Evolutionary conservation across 805 yeast species (phyloP).

Genomic region (Monosporozyma servazzii): DNA sequence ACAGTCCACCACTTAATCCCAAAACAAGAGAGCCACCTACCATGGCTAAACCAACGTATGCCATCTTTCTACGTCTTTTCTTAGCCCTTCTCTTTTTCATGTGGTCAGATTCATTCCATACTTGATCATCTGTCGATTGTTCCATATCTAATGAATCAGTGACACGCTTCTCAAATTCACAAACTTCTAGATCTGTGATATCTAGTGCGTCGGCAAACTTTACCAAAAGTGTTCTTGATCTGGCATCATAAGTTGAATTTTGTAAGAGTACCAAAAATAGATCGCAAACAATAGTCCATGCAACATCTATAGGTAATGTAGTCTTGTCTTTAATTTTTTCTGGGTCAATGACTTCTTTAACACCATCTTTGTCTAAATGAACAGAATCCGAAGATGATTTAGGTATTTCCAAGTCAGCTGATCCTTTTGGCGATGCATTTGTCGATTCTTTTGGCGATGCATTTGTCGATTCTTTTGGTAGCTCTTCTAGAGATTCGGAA

Average conservation of each 20-base stretch:
- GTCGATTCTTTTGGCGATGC: background rate
- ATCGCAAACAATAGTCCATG: constrained; percentile 94
- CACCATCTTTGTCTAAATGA: background rate
- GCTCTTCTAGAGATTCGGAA: background rate
- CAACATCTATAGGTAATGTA: constrained; percentile 56
- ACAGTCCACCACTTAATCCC: constrained; percentile 88
- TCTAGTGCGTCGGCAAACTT: constrained; percentile 56
- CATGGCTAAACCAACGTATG: constrained; percentile 90
- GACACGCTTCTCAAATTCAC: constrained; percentile 82
- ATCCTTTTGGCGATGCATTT: background rate
- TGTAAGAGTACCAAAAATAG: constrained; percentile 69
- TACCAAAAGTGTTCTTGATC: constrained; percentile 74
- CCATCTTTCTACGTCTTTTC: constrained; percentile 56
- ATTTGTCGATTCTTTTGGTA: background rate
- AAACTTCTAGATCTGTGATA: constrained; percentile 56
- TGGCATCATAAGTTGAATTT: constrained; percentile 79
- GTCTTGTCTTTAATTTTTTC: constrained; percentile 30
- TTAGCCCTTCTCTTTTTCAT: constrained; percentile 63
- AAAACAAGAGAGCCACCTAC: constrained; percentile 91
- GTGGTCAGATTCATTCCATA: constrained; percentile 63
- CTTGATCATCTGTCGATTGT: constrained; percentile 61
- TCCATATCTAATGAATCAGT: constrained; percentile 87
- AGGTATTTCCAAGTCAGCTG: background rate
- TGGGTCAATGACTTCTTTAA: constrained; percentile 20
- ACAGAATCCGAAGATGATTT: background rate